These are phyloP conservation scores for Emmonsiellopsis sp. DNA, from an alignment of 2,329 filamentous ascomycete species.

Conservation along the genomic window DNA sequence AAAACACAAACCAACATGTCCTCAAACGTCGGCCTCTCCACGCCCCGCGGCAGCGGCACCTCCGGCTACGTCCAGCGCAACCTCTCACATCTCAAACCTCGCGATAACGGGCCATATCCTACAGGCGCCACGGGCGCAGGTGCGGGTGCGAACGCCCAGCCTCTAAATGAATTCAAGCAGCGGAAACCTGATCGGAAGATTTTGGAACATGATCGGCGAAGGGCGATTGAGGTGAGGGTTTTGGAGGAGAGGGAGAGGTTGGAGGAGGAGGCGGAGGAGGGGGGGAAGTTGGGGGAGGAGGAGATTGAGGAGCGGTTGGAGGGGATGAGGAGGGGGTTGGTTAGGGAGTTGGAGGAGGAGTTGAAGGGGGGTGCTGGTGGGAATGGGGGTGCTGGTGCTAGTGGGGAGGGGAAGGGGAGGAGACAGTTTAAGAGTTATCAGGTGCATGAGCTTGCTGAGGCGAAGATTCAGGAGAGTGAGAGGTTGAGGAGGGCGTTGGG, in stretches of 20 bases:
- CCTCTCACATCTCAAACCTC: conserved; percentile 75
- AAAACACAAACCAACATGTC: conserved; percentile 53
- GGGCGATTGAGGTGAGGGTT: conserved; percentile 86
- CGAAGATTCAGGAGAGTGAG: conserved; percentile 94
- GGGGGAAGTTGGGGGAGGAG: conserved; percentile 51
- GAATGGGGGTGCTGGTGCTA: conserved; percentile 12
- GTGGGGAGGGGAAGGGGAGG: conserved; percentile 18
- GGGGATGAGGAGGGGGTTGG: conserved; percentile 55
- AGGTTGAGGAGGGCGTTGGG: conserved; percentile 75
- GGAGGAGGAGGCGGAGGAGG: conserved; percentile 62
- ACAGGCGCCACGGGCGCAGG: conserved; percentile 40
- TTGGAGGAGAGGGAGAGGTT: conserved; percentile 81
- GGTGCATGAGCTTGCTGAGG: conserved; percentile 90
- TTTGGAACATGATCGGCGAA: conserved; percentile 84
- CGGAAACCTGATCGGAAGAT: conserved; percentile 87
- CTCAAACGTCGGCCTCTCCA: conserved; percentile 92
- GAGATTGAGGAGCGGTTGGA: conserved; percentile 76
- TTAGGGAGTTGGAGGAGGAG: conserved; percentile 45
- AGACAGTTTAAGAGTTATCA: conserved; percentile 75
- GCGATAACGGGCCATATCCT: conserved; percentile 64
- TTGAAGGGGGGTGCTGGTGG: conserved; percentile 17
- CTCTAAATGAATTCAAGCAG: conserved; percentile 61
- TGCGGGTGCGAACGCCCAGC: conserved; percentile 37
- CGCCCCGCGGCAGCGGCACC: conserved; percentile 87
- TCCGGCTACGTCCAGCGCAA: conserved; percentile 98